These are phyloP conservation scores for Neonectria sp. DNA, from an alignment of 2,329 filamentous ascomycete species.

Conservation along the genomic window DNA sequence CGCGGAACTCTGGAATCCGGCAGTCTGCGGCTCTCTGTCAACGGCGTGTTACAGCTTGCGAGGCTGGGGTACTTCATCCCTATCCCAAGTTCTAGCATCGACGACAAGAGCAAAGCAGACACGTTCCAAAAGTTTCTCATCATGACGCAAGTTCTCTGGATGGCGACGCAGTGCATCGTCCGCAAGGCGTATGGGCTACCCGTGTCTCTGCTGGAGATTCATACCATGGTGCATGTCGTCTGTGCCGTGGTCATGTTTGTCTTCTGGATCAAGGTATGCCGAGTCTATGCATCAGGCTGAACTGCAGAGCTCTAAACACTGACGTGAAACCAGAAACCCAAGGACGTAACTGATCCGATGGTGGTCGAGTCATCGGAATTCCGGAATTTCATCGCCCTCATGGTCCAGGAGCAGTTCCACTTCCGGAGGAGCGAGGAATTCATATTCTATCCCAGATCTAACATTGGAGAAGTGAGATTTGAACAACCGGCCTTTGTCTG, in stretches of 20 bases:
- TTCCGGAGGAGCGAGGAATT: constrained; percentile 21
- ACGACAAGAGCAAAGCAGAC: constrained; percentile 57
- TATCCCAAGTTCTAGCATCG: constrained; percentile 40
- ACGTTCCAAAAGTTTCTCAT: constrained; percentile 54
- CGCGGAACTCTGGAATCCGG: constrained; percentile 20
- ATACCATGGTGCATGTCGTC: constrained; percentile 40
- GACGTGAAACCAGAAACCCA: constrained; percentile 30
- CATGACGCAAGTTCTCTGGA: constrained; percentile 57
- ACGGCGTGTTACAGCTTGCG: constrained; percentile 21
- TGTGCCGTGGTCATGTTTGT: constrained; percentile 39
- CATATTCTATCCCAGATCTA: constrained; percentile 12
- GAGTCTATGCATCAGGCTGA: background rate
- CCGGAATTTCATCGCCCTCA: constrained; percentile 23
- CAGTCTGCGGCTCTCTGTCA: constrained; percentile 15
- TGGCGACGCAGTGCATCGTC: constrained; percentile 53
- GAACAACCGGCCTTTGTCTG: background rate
- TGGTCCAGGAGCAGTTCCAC: constrained; percentile 31
- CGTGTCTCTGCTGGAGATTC: constrained; percentile 55
- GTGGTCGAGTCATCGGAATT: constrained; percentile 2
- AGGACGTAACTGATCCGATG: constrained; percentile 32
- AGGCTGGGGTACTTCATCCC: constrained; percentile 27
- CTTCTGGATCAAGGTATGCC: constrained; percentile 39
- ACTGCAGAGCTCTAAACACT: background rate
- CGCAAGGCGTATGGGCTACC: constrained; percentile 52
- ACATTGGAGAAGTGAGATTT: background rate